phyloP scores from a whole-genome alignment of 257 asterid genomes.

The Solanum commersonii region DNA sequence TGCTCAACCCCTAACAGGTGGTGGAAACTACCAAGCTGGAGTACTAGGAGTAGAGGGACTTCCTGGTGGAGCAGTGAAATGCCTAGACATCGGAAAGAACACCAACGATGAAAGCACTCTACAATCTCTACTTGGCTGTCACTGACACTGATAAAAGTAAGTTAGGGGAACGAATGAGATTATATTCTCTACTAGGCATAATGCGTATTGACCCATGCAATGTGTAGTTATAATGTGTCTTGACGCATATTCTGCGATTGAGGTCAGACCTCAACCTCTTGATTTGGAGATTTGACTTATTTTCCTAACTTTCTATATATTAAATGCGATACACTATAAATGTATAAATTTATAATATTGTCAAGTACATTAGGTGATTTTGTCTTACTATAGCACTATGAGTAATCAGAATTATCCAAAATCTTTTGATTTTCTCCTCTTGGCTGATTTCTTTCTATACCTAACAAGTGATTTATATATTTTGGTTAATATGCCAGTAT shows the following conservation, averaged over 20 bases:
- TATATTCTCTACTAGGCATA: background rate
- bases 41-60: background rate
- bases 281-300: background rate
- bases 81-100: background rate
- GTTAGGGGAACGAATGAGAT: background rate
- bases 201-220: background rate
- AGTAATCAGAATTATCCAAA: background rate
- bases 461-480: background rate
- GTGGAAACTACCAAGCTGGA: background rate
- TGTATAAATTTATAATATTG: background rate
- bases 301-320: background rate
- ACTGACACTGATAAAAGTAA: background rate
- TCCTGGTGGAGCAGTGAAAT: background rate
- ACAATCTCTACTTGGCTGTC: background rate
- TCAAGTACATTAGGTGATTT: background rate
- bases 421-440: background rate
- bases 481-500: background rate
- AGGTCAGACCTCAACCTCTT: background rate
- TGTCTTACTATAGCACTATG: background rate
- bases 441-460: background rate
- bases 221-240: background rate
- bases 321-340: background rate
- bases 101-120: background rate
- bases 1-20: background rate
- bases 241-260: background rate